These are phyloP conservation scores for Annulohypoxylon nitens DNA, from an alignment of 495 filamentous ascomycete species.

Conservation along the genomic window DNA sequence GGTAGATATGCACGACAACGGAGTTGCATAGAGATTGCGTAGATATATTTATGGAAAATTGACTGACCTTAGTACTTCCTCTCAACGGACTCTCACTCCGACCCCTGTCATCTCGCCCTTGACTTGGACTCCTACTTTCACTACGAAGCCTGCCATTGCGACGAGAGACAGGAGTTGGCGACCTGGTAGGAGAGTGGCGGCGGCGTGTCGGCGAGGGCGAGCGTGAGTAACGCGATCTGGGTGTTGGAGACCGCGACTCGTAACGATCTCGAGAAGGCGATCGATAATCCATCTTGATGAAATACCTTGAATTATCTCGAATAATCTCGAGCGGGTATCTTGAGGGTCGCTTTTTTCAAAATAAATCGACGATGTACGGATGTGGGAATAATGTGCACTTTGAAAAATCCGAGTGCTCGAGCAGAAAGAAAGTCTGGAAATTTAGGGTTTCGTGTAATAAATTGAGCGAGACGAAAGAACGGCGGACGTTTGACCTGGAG, in stretches of 20 bases:
- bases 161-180: conserved; percentile 39
- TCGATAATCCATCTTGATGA: conserved; percentile 48
- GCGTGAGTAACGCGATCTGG: conserved; percentile 50
- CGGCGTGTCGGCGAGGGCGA: conserved; percentile 52
- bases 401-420: not conserved
- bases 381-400: not conserved
- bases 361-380: not conserved
- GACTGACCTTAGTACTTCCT: conserved; percentile 55
- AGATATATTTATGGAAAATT: conserved; percentile 22
- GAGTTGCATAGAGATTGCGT: not conserved
- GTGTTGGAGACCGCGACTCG: conserved; percentile 49
- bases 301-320: not conserved
- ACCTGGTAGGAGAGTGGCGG: conserved; percentile 49
- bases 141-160: conserved; percentile 52
- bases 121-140: conserved; percentile 47
- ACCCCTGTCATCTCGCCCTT: conserved; percentile 51
- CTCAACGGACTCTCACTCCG: conserved; percentile 53
- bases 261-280: conserved; percentile 49
- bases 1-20: not conserved
- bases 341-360: not conserved
- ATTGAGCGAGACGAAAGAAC: not conserved
- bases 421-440: not conserved
- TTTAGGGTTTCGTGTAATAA: not conserved
- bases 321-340: too few relatives aligned
- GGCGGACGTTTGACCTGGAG: not conserved